Evolutionary conservation across 768 basidiomycete genomes (phyloP), one percentile per base, ranked within the genome.

Genomic region (Kwoniella shandongensis): DNA sequence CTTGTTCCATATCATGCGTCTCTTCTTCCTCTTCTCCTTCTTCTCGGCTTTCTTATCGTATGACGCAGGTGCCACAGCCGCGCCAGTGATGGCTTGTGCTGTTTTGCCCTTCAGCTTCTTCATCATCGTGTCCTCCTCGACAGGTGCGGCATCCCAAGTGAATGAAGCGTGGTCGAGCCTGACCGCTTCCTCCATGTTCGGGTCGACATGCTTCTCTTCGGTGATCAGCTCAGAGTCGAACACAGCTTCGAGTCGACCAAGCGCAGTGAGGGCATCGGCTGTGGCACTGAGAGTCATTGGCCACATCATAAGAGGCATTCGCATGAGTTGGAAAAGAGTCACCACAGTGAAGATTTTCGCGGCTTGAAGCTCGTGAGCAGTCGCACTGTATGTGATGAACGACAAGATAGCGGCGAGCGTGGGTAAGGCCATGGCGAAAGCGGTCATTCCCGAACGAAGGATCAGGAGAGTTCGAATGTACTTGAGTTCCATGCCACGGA

Each of bases 331-430:
- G 81, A 94, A 97, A 4, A 92, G 80, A 0, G 88, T 86, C 49
- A 97, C 79, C 20, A 90, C 90, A 20, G 91, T 80, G 76, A 96
- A 96, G 57, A 94, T 82, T 32, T 83, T 81, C 0, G 85, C 85
- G 0, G 93, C 69, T 51, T 74, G 48, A 13, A 74, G 68, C 22
- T 65, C 55, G 47, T 72, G 63, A 23, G 62, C 32, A 15, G 67
- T 70, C 20, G 83, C 78, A 3, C 87, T 84, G 75, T 92, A 96
- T 0, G 85, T 86, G 47, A 91, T 81, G 63, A 82, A 82, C 1
- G 79, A 76, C 23, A 81, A 64, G 20, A 94, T 89, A 15, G 89
- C 86, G 0, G 90, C 89, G 32, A 96, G 77, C 79, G 42, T 86
- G 83, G 79, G 88, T 76, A 8, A 85, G 83, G 30, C 88, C 80